A percentile compares a stretch with the other conserved stretches of the same genome.
These are phyloP conservation scores for Nitzschia sp. DNA, from an alignment of 108 stramenopile species.

Conservation along the genomic window DNA sequence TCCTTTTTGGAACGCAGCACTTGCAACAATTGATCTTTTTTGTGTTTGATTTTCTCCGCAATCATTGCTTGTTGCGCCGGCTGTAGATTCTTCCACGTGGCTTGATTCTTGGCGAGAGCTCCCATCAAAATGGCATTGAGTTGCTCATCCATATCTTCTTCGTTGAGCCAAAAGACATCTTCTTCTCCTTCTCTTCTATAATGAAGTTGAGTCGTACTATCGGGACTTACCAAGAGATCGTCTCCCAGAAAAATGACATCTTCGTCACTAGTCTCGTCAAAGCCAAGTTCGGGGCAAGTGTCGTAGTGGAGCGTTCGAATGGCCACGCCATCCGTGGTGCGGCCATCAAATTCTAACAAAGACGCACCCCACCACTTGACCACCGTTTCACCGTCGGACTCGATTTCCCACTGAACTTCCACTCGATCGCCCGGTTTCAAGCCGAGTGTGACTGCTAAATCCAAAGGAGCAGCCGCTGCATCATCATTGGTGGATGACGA, in stretches of 20 bases:
- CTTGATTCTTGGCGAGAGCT: constrained; percentile 34
- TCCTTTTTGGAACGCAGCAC: constrained; percentile 17
- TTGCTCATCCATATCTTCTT: constrained; percentile 37
- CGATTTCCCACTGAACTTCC: constrained; percentile 66
- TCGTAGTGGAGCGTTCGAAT: constrained; percentile 58
- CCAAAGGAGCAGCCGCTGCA: constrained; percentile 15
- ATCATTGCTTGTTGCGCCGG: constrained; percentile 47
- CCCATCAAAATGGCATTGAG: constrained; percentile 42
- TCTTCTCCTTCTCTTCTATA: constrained; percentile 20
- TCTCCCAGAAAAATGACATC: constrained; percentile 58
- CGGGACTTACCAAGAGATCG: constrained; percentile 33
- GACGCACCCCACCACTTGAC: constrained; percentile 62
- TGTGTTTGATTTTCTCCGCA: constrained; percentile 36
- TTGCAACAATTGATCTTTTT: constrained; percentile 39
- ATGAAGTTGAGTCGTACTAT: constrained; percentile 19
- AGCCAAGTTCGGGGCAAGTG: constrained; percentile 49
- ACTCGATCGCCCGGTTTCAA: constrained; percentile 49
- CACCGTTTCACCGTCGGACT: constrained; percentile 19
- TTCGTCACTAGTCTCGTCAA: constrained; percentile 51
- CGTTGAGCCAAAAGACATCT: constrained; percentile 32
- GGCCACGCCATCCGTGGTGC: constrained; percentile 47
- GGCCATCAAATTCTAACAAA: constrained; percentile 50
- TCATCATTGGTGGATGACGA: not conserved
- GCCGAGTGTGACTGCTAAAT: constrained; percentile 39
- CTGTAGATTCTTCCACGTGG: constrained; percentile 23